Base-by-base conservation (phyloP, 202 grass and related monocot genomes). In the Schoenoplectus triqueter region DNA sequence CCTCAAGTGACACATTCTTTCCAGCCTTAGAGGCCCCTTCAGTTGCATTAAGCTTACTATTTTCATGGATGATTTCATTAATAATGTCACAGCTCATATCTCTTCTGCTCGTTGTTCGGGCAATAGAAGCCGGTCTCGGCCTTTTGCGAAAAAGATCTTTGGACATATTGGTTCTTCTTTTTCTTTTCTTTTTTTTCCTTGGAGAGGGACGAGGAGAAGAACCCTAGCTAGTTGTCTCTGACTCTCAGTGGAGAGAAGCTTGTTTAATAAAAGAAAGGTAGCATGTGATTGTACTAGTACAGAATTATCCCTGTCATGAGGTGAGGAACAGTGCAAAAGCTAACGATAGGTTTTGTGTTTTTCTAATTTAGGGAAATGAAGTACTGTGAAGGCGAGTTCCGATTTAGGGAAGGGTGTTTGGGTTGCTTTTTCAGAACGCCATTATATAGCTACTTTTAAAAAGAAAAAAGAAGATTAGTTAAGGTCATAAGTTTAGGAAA, bases 331-430 rank as follows among this genome's bases (percentile, higher is more conserved):
- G 52, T 81, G 48, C 52, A 63, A 84, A 77, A 52, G 54, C 47
- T 52, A 78, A 56, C 49, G 48, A 64, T 65, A 10, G 47, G 11
- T 56, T 64, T 68, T 84, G 54, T 47, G 71, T 86, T 77, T 86
- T 92, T 81, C 65, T 46, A 57, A 51, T 79, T 87, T 31, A 82
- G 86, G 85, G 66, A 73, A 85, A 78, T 84, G 44, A 71, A 42
- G 56, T 67, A 86, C 78, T 42, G 47, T 64, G 54, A 31, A 82
- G 69, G 81, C 31, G 31, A 31, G 31, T 31, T 31, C 13, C 13
- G 56, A 4, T 49, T 49, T 49, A 49, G 47, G 6, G 47, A 49
- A 5, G 47, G 2, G 13, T 31, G 31, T 31, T 31, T 31, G 31
- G 31, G 1, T 31, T 31, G 31, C 31, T 31, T 31, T 31, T 31